Evolutionary conservation across 805 yeast species (phyloP), one percentile per base, ranked within the genome.

Genomic region (Lachancea nothofagi): DNA sequence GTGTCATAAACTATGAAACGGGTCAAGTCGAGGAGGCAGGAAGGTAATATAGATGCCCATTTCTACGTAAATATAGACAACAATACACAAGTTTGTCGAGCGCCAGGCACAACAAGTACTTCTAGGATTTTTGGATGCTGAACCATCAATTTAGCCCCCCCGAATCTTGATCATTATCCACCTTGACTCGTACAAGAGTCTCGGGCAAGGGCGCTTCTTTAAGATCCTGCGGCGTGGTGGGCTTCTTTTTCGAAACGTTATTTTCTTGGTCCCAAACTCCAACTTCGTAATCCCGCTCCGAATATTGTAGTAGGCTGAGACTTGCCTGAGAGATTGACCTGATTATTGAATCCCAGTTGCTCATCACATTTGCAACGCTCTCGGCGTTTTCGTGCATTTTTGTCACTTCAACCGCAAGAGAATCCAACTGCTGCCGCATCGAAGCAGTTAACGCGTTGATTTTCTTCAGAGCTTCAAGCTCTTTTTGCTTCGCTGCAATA

Each of bases 121-220:
- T n/a, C n/a, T n/a, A n/a, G n/a, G n/a, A n/a, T n/a, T n/a, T n/a
- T n/a, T n/a, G n/a, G n/a, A n/a, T n/a, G n/a, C n/a, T n/a, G n/a
- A n/a, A n/a, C n/a, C 29, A 26, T 12, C 23, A 12, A 10, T 29
- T 29, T 66, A 30, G 70, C 69, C 12, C 77, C 54, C 33, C 71
- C 67, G 23, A 82, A 68, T 35, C 89, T n/a, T n/a, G n/a, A 21
- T 69, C 72, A n/a, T 70, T 66, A 30, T 70, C 69, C 12, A 78
- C 54, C 33, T 71, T 67, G 23, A 82, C 68, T 35, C 89, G 65
- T 3, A 82, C 81, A 46, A 82, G 60, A 0, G 83, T 67, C 50
- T 80, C 89, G 1, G 89, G 86, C 32, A 77, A 59, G 2, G 84
- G 81, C 2, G 65, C 59, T 1, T 57, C 62, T 14, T 36, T 42